A percentile compares a stretch with the other conserved stretches of the same genome.
phyloP scores from a whole-genome alignment of 768 basidiomycete species.

The Phanerodontia chrysosporium region DNA sequence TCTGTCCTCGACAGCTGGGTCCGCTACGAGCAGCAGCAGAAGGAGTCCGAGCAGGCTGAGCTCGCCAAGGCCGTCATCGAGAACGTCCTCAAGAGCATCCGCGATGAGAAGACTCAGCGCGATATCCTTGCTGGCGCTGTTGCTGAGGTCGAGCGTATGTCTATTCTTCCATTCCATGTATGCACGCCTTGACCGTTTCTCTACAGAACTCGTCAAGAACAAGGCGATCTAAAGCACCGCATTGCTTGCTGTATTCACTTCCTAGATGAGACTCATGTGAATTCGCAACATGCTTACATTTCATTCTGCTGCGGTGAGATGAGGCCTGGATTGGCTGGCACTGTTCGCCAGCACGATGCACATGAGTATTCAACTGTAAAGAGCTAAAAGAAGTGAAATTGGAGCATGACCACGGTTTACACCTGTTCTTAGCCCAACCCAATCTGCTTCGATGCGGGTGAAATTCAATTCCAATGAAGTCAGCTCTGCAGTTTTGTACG shows the following conservation, averaged over 20 bases:
- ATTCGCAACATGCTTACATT: background rate
- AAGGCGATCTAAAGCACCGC: constrained; percentile 69
- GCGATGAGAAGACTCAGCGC: constrained; percentile 86
- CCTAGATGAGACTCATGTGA: background rate
- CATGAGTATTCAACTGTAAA: too few relatives aligned
- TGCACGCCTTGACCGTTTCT: constrained; percentile 1
- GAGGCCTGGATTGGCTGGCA: too few relatives aligned
- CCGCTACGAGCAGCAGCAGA: constrained; percentile 92
- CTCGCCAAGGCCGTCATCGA: constrained; percentile 85
- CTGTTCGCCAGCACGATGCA: too few relatives aligned
- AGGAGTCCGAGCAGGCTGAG: constrained; percentile 94
- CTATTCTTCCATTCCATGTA: background rate
- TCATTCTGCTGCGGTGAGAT: too few relatives aligned
- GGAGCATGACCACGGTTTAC: too few relatives aligned
- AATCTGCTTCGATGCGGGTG: too few relatives aligned
- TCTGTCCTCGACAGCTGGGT: constrained; percentile 96
- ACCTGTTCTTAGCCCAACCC: too few relatives aligned
- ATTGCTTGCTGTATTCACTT: background rate
- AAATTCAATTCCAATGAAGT: too few relatives aligned
- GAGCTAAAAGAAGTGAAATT: too few relatives aligned
- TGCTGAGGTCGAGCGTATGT: constrained; percentile 90
- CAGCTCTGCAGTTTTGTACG: too few relatives aligned
- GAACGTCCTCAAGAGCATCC: constrained; percentile 77
- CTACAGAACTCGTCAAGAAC: constrained; percentile 80
- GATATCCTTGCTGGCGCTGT: constrained; percentile 79